phyloP scores from a whole-genome alignment of 352 stramenopile species.

The Pythium dissimile region DNA sequence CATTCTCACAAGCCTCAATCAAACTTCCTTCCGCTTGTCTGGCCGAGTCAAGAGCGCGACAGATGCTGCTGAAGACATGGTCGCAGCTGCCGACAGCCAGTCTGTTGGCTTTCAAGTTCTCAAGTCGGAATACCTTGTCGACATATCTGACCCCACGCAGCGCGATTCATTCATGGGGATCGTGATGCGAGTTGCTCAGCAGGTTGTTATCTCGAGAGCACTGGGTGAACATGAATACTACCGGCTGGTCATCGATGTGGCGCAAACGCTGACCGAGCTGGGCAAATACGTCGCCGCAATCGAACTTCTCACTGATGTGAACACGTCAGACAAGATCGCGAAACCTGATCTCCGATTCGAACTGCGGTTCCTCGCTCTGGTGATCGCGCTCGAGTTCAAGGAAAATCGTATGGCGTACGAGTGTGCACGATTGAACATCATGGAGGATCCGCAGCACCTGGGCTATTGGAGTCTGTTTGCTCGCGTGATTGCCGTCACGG shows the following conservation, averaged over 20 bases:
- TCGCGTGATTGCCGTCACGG: constrained; percentile 77
- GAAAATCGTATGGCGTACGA: constrained; percentile 88
- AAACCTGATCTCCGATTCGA: constrained; percentile 72
- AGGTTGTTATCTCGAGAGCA: constrained; percentile 74
- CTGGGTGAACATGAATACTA: constrained; percentile 76
- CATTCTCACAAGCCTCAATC: constrained; percentile 77
- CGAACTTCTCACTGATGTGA: constrained; percentile 83
- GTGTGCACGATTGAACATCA: constrained; percentile 82
- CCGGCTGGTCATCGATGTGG: constrained; percentile 74
- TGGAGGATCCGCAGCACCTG: constrained; percentile 77
- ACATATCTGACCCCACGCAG: constrained; percentile 68
- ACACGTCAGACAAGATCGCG: constrained; percentile 82
- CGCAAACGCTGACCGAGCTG: constrained; percentile 70
- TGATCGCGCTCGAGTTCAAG: constrained; percentile 81
- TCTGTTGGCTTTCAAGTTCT: constrained; percentile 76
- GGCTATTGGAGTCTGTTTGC: constrained; percentile 87
- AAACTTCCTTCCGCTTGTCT: constrained; percentile 70
- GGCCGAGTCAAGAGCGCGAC: constrained; percentile 58
- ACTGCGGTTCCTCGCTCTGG: constrained; percentile 76
- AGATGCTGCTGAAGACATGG: constrained; percentile 46
- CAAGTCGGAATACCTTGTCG: constrained; percentile 80
- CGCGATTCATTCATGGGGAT: constrained; percentile 84
- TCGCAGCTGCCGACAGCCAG: constrained; percentile 53
- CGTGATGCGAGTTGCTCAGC: constrained; percentile 78
- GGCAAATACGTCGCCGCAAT: constrained; percentile 83